A percentile compares a stretch with the other conserved stretches of the same genome.
These are phyloP conservation scores for Euclidium syriacum DNA, from an alignment of 345 rosid species.

Conservation along the genomic window DNA sequence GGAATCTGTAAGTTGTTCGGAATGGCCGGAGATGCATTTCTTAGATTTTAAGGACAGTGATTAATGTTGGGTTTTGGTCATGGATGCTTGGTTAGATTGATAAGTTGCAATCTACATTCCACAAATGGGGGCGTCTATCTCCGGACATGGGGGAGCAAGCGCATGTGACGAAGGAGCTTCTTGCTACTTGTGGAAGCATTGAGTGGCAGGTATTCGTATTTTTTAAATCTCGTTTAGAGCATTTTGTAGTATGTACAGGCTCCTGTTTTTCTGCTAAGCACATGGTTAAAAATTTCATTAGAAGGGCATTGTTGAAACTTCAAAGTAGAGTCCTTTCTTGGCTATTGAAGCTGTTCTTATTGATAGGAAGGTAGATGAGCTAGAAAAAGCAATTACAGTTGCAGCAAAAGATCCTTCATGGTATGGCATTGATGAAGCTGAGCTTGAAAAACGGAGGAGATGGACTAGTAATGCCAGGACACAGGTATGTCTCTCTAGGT, in stretches of 20 bases:
- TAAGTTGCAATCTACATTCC: slow-evolving; percentile 79
- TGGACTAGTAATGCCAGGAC: slow-evolving; percentile 84
- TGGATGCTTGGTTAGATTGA: slow-evolving; percentile 57
- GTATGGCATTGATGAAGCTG: slow-evolving; percentile 78
- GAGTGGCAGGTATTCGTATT: slow-evolving; percentile 82
- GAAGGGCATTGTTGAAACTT: background rate
- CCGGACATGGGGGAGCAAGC: slow-evolving; percentile 56
- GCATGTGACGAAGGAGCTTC: slow-evolving; percentile 61
- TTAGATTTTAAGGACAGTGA: background rate
- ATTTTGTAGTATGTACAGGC: slow-evolving; percentile 1
- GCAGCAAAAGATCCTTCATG: slow-evolving; percentile 87
- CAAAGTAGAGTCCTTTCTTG: slow-evolving; percentile 20
- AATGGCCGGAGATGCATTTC: background rate
- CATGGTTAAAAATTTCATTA: background rate
- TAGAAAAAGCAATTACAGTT: slow-evolving; percentile 84
- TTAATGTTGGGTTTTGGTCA: background rate
- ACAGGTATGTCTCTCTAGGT: slow-evolving; percentile 44
- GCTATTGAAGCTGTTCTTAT: slow-evolving; percentile 44
- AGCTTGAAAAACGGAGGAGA: slow-evolving; percentile 87
- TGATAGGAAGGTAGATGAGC: slow-evolving; percentile 96
- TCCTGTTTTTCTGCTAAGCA: background rate
- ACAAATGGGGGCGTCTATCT: slow-evolving; percentile 75
- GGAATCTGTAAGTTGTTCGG: slow-evolving; percentile 67
- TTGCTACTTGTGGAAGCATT: slow-evolving; percentile 78
- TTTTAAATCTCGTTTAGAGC: background rate